Base-by-base conservation (phyloP, 2,329 filamentous ascomycete species). In the Colletotrichum cuscutae region DNA sequence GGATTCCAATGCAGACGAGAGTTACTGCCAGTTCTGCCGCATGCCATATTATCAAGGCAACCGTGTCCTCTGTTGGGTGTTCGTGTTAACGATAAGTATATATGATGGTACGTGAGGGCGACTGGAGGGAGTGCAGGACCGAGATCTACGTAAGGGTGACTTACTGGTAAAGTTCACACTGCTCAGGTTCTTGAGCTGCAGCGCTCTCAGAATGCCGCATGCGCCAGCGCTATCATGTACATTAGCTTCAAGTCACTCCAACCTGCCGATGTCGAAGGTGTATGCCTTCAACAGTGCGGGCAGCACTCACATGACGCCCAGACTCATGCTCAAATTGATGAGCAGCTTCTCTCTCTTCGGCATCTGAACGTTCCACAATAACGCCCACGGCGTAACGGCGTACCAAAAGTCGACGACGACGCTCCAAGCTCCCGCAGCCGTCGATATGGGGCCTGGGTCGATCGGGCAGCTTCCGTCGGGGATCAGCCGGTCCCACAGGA, bases 311-410 rank as follows among this genome's bases (percentile, higher is more conserved):
- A 85, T 81, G 5, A 85, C 75, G 5, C 84, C 84, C 4, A 86
- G 74, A 57, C 84, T 86, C 56, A 86, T 81, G 64, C 84, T 82
- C 24, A 78, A 76, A 0, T 83, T 80, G 9, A 86, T 81, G n/a
- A 84, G 79, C 28, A 85, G 79, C 76, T 85, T 86, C 54, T 87
- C 84, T 19, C 83, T 79, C n/a, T 77, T 80, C 15, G 82, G 82
- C 83, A 86, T 86, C 37, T 84, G 82, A 8, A 86, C 72, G 0
- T 81, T 80, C 83, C 84, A 85, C 26, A 86, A 81, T 8, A 86
- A 79, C 1, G 84, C 78, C 84, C 85, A 86, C 0, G 85, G 85
- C 5, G 86, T 83, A 0, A 79, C 68, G 58, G 82, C 82, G 7
- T 82, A 84, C 62, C 82, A 82, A 61, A 85, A 82, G 71, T 85